Evolutionary conservation across 2,329 filamentous ascomycete species (phyloP).

Genomic region (Trichoderma sp.): DNA sequence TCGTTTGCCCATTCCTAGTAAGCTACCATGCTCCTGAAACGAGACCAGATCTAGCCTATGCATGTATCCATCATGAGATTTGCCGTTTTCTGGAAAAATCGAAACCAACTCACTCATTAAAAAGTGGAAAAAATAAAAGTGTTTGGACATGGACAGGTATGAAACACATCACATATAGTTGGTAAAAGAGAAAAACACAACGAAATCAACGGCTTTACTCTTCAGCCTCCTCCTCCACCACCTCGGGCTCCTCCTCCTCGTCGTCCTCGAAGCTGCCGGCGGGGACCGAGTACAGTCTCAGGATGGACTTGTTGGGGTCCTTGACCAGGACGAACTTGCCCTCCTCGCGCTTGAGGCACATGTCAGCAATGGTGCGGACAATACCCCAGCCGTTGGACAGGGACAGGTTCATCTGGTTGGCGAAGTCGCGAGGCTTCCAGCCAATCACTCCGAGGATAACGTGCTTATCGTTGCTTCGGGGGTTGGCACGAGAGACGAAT

Average conservation of each 20-base stretch:
- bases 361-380: conserved; percentile 95
- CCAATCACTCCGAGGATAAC: conserved; percentile 92
- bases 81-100: background rate
- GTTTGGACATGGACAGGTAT: background rate
- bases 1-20: conserved; percentile 1
- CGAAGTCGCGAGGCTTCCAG: conserved; percentile 98
- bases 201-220: conserved; percentile 26
- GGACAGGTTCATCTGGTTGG: conserved; percentile 95
- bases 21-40: conserved; percentile 12
- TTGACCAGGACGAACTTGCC: conserved; percentile 79
- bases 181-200: background rate
- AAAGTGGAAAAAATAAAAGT: background rate
- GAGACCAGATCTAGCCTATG: conserved; percentile 7
- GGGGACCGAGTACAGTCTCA: conserved; percentile 90
- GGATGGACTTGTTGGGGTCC: conserved; percentile 96
- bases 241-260: conserved; percentile 58
- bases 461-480: conserved; percentile 89
- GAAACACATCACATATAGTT: background rate
- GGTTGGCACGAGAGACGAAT: conserved; percentile 92
- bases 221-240: conserved; percentile 44
- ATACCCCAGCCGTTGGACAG: conserved; percentile 98
- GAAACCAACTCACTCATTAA: conserved; percentile 5
- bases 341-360: conserved; percentile 75
- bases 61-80: conserved; percentile 1
- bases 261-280: conserved; percentile 87